These are phyloP conservation scores for Zasmidium cellare DNA, from an alignment of 2,329 filamentous ascomycete species.

Conservation along the genomic window DNA sequence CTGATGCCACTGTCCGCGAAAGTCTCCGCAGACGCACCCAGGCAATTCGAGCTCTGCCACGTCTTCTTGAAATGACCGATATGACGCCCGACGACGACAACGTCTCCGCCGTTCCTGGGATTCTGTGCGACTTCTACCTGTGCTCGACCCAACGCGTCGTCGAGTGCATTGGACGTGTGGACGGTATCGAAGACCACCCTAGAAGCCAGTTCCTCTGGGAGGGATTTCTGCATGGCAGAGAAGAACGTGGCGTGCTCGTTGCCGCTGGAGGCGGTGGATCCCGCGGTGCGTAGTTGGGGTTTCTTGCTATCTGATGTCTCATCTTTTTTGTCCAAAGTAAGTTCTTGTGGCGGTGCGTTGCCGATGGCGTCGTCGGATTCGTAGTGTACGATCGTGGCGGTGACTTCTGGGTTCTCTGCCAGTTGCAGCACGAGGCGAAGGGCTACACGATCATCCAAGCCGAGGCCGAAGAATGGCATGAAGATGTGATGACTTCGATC, in stretches of 20 bases:
- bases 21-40: slow-evolving; percentile 62
- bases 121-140: slow-evolving; percentile 61
- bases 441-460: slow-evolving; percentile 76
- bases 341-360: slow-evolving; percentile 16
- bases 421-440: slow-evolving; percentile 82
- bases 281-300: slow-evolving; percentile 7
- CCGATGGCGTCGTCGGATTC: slow-evolving; percentile 29
- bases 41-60: slow-evolving; percentile 45
- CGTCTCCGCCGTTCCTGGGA: slow-evolving; percentile 66
- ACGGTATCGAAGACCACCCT: slow-evolving; percentile 62
- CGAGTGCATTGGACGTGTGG: slow-evolving; percentile 40
- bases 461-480: slow-evolving; percentile 76
- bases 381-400: slow-evolving; percentile 71
- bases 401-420: slow-evolving; percentile 74
- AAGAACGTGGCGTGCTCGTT: slow-evolving; percentile 56
- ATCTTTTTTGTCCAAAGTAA: slow-evolving; percentile 8
- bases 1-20: slow-evolving; percentile 61
- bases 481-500: slow-evolving; percentile 81
- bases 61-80: slow-evolving; percentile 38
- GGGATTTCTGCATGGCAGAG: slow-evolving; percentile 55
- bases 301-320: slow-evolving; percentile 11
- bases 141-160: slow-evolving; percentile 55
- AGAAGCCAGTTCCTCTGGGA: slow-evolving; percentile 51
- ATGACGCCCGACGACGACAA: slow-evolving; percentile 65
- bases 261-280: slow-evolving; percentile 6